phyloP scores from a whole-genome alignment of 1,139 yeast species.

The Kodamaea anthophila region DNA sequence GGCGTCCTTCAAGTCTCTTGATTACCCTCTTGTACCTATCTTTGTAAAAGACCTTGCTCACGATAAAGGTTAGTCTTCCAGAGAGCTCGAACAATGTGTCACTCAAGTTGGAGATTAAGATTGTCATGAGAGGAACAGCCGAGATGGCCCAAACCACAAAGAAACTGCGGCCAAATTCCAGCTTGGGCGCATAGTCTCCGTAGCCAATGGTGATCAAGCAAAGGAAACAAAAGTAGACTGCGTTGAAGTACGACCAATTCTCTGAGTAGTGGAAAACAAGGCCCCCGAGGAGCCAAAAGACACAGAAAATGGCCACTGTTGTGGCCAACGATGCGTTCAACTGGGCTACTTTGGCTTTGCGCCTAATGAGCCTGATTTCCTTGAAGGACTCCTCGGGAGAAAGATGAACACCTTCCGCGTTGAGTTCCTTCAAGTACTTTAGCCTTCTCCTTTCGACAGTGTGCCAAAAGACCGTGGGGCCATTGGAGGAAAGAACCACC shows the following conservation, averaged over 20 bases:
- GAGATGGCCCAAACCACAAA: slow-evolving; percentile 74
- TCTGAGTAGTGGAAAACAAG: slow-evolving; percentile 53
- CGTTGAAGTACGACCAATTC: slow-evolving; percentile 62
- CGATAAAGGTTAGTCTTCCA: slow-evolving; percentile 12
- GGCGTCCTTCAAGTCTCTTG: slow-evolving; percentile 6
- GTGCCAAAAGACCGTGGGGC: slow-evolving; percentile 63
- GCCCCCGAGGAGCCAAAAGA: slow-evolving; percentile 71
- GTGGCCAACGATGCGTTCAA: slow-evolving; percentile 27
- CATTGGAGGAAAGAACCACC: slow-evolving; percentile 53
- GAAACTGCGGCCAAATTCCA: slow-evolving; percentile 63
- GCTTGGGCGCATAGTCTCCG: slow-evolving; percentile 64
- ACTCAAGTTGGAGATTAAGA: slow-evolving; percentile 65
- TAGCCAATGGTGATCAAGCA: slow-evolving; percentile 80
- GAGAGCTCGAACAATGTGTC: slow-evolving; percentile 46
- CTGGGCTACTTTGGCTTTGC: slow-evolving; percentile 27
- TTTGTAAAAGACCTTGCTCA: slow-evolving; percentile 8
- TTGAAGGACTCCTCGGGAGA: slow-evolving; percentile 41
- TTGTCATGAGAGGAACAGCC: slow-evolving; percentile 86
- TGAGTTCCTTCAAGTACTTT: slow-evolving; percentile 13
- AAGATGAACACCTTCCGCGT: slow-evolving; percentile 14
- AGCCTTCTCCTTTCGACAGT: slow-evolving; percentile 38
- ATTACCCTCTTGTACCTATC: slow-evolving; percentile 4
- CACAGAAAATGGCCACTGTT: slow-evolving; percentile 42
- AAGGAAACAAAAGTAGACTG: slow-evolving; percentile 66
- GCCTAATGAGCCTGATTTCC: slow-evolving; percentile 46